A percentile compares a stretch with the other conserved stretches of the same genome.
phyloP scores from a whole-genome alignment of 2,329 filamentous ascomycete genomes.

The Diaporthe caulivora region DNA sequence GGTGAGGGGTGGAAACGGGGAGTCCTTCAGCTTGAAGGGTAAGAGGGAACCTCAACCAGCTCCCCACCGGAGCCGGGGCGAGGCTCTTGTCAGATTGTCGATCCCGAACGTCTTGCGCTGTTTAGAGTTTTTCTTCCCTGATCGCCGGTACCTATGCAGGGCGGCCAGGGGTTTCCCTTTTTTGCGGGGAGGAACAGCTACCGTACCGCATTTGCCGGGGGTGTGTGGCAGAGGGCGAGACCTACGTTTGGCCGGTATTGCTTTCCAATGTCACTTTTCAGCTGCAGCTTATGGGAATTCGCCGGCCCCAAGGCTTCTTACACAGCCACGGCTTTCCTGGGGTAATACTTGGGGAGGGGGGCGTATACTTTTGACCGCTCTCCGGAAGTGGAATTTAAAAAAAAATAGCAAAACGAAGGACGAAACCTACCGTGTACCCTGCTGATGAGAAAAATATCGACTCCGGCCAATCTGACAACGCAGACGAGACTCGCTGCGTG shows the following conservation, averaged over 20 bases:
- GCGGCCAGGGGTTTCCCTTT: conserved; percentile 28
- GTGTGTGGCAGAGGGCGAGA: background rate
- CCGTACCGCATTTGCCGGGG: conserved; percentile 24
- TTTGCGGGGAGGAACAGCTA: conserved; percentile 32
- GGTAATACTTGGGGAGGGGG: too few species aligned
- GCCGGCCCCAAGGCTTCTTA: background rate
- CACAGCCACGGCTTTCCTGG: conserved; percentile 12
- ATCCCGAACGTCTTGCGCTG: conserved; percentile 23
- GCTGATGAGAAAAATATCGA: conserved; percentile 2
- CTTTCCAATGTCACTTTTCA: background rate
- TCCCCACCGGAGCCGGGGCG: conserved; percentile 19
- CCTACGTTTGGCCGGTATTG: background rate
- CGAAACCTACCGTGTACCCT: background rate
- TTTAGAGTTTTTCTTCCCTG: conserved; percentile 35
- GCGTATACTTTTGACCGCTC: conserved; percentile 12
- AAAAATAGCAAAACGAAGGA: background rate
- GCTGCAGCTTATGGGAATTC: conserved; percentile 9
- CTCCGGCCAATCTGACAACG: conserved; percentile 22
- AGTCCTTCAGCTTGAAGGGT: background rate
- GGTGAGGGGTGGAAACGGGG: background rate
- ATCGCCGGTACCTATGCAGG: conserved; percentile 30
- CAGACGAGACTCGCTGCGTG: conserved; percentile 17
- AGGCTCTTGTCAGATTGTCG: conserved; percentile 33
- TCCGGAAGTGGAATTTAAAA: background rate
- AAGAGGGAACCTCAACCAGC: background rate